These are phyloP conservation scores for Epipyxis sp. DNA, from an alignment of 108 stramenopile genomes.

Conservation along the genomic window DNA sequence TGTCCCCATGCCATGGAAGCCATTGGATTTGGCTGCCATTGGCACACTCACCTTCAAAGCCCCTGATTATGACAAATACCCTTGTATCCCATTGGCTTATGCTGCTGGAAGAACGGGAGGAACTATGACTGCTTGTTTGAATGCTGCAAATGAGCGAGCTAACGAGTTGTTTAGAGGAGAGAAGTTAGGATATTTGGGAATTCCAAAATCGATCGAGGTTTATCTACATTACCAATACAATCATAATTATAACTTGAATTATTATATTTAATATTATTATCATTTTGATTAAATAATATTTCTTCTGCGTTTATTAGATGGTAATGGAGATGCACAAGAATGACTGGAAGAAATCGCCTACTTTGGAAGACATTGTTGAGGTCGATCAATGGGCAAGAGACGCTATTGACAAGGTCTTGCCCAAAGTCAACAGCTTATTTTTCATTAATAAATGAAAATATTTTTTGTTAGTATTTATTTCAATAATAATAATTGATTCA, in stretches of 20 bases:
- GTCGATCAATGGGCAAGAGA: conserved; percentile 83
- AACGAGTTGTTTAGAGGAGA: conserved; percentile 90
- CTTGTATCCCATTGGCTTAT: conserved; percentile 86
- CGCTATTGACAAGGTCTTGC: conserved; percentile 59
- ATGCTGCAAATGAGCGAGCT: conserved; percentile 91
- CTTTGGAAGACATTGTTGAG: conserved; percentile 84
- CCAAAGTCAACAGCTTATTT: too few relatives aligned
- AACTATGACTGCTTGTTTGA: conserved; percentile 92
- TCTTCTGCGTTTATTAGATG: conserved; percentile 79
- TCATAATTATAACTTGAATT: too few relatives aligned
- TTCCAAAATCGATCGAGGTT: conserved; percentile 14
- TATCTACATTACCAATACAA: too few relatives aligned
- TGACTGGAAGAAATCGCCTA: conserved; percentile 63
- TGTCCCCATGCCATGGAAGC: conserved; percentile 69
- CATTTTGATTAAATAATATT: conserved; percentile 81
- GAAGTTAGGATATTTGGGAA: conserved; percentile 28
- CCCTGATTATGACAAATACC: conserved; percentile 87
- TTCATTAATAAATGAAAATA: too few relatives aligned
- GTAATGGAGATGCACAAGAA: conserved; percentile 92
- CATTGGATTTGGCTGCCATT: conserved; percentile 40
- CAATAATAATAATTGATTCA: too few relatives aligned
- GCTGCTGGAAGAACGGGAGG: conserved; percentile 83
- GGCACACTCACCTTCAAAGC: conserved; percentile 72
- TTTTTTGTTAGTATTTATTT: too few relatives aligned
- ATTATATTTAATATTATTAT: conserved; percentile 10